phyloP scores from a whole-genome alignment of 257 asterid genomes.

The Primulina huaijiensis region DNA sequence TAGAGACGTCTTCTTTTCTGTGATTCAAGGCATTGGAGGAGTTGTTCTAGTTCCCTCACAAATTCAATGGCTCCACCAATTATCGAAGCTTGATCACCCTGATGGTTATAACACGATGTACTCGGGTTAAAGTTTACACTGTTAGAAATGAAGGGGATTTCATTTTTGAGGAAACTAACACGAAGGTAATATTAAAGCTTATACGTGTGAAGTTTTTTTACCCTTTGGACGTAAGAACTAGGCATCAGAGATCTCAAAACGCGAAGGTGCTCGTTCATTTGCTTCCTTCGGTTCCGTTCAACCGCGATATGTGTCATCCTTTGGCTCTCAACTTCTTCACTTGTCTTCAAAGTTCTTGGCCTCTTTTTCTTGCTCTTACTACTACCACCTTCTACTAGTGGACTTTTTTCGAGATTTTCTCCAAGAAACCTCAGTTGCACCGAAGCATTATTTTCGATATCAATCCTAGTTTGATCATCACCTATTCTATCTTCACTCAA shows the following conservation, averaged over 20 bases:
- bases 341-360: slow-evolving; percentile 59
- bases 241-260: slow-evolving; percentile 97
- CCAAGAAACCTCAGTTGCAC: slow-evolving; percentile 43
- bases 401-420: slow-evolving; percentile 38
- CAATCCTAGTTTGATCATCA: slow-evolving; percentile 3
- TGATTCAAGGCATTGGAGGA: slow-evolving; percentile 89
- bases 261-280: slow-evolving; percentile 91
- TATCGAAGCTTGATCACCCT: slow-evolving; percentile 99
- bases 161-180: background rate
- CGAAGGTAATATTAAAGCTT: background rate
- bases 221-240: slow-evolving; percentile 91
- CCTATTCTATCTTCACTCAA: slow-evolving; percentile 24
- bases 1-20: slow-evolving; percentile 78
- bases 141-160: background rate
- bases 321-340: slow-evolving; percentile 93
- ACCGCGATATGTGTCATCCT: slow-evolving; percentile 96
- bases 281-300: slow-evolving; percentile 89
- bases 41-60: slow-evolving; percentile 86
- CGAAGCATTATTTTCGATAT: slow-evolving; percentile 19
- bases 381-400: slow-evolving; percentile 19
- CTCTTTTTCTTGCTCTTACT: slow-evolving; percentile 72
- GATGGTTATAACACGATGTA: background rate
- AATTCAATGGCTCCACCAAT: slow-evolving; percentile 96
- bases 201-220: slow-evolving; percentile 22
- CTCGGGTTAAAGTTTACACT: background rate